Evolutionary conservation across 2,329 filamentous ascomycete species (phyloP).

Genomic region (Diaporthe eres): DNA sequence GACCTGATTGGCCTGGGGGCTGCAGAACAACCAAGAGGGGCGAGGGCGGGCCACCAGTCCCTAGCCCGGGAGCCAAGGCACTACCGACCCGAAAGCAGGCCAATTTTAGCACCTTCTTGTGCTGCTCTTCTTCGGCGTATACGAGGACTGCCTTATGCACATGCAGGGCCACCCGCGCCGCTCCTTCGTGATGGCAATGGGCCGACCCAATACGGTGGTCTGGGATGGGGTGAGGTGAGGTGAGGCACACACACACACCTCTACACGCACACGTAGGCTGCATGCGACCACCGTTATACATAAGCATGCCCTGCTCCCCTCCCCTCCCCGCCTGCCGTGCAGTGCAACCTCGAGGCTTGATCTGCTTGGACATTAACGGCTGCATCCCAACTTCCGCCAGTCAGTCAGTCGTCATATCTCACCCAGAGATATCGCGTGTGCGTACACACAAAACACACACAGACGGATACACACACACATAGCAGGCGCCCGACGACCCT

Average conservation of each 20-base stretch:
- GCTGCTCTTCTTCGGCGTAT: constrained; percentile 13
- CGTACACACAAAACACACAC: neutral
- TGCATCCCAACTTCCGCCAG: neutral
- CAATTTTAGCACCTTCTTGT: constrained; percentile 25
- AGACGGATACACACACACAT: neutral
- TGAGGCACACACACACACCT: neutral
- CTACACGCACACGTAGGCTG: constrained; percentile 5
- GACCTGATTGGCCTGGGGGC: constrained; percentile 28
- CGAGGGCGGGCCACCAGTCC: neutral
- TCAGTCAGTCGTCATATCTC: neutral
- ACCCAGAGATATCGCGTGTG: neutral
- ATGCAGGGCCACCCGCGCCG: constrained; percentile 26
- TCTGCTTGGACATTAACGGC: too few relatives aligned
- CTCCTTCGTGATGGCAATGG: constrained; percentile 1
- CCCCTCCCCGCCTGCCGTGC: neutral
- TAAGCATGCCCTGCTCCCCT: constrained; percentile 25
- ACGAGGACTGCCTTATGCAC: constrained; percentile 36
- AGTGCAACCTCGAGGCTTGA: constrained; percentile 6
- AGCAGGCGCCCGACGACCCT: neutral
- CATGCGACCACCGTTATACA: neutral
- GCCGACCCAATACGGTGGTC: constrained; percentile 8
- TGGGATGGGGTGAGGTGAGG: neutral
- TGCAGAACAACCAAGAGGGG: neutral
- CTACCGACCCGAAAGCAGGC: constrained; percentile 12
- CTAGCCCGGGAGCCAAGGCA: constrained; percentile 20